Evolutionary conservation across 2,329 filamentous ascomycete species (phyloP), one percentile per base, ranked within the genome.

Genomic region (Aspergillus puulaauensis): DNA sequence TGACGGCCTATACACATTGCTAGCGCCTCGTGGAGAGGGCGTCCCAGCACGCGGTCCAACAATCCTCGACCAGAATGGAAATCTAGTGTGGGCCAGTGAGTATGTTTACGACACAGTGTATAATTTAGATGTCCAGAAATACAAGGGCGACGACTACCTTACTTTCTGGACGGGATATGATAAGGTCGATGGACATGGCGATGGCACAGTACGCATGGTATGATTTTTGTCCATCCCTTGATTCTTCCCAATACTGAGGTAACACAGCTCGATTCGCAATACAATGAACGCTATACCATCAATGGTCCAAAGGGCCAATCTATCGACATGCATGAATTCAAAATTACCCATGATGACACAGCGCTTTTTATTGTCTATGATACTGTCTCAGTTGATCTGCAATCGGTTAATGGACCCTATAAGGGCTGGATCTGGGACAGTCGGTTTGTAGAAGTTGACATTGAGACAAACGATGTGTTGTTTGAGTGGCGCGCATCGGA

Each of bases 161-260:
- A 80, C 78, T 0, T 82, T 81, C 61, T 82, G 79, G 79, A 72
- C 76, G n/a, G 80, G 80, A 15, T 75, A 79, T 61, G 73, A 77
- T 33, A 74, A 77, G n/a, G 56, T 66, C 14, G 73, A 74, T 2
- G 80, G 78, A 2, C 77, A 81, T 64, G 79, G 80, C 2, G 71
- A 75, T 37, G 80, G 79, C 12, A 68, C 69, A 53, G 78, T 79
- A 59, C 76, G 79, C 57, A 79, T 83, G 79, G 78, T 71, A 58
- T 47, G 65, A 27, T 23, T 5, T 52, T 46, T n/a, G 9, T 12
- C 27, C 6, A 11, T 8, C 4, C 15, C 24, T 19, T 21, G 27
- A 40, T 12, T 27, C 14, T 27, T 35, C 8, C 12, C 6, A 6
- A 35, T 17, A 17, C 56, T 58, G 45, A 41, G 59, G 46, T 17